Evolutionary conservation across 2,329 filamentous ascomycete genomes (phyloP), one percentile per base, ranked within the genome.

Genomic region (Pyrenophora graminea): DNA sequence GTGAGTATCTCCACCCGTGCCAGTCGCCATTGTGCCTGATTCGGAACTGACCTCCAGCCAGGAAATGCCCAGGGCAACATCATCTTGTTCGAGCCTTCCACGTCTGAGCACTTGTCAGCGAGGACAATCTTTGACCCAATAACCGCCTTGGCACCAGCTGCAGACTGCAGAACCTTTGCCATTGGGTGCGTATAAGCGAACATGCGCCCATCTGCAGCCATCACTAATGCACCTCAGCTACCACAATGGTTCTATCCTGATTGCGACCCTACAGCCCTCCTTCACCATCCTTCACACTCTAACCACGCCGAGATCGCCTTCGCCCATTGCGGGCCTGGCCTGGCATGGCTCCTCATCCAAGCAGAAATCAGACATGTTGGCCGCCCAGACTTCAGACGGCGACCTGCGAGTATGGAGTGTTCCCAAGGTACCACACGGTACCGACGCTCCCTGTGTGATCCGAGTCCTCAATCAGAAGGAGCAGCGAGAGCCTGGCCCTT

Each of bases 311-410:
- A 82, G 90, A 63, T 84, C 85, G 1, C 93, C 94, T 1, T 97
- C 93, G 1, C 89, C 91, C 2, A 91, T 99, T 43, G 86, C 92
- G 3, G 90, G 86, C 7, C 77, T 99, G 17, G 85, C 91, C 51
- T 99, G 94, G 94, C 94, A 99, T 79, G 92, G 93, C 32, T 97
- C 94, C 0, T 97, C 94, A 0, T 89, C 92, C 0, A 90, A 92
- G 61, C 92, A 97, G 73, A 97, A 96, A 75, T 96, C 94, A 1
- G 93, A 97, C 68, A 99, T 99, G 94, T 79, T 99, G 65, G 93
- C 93, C 1, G 90, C 91, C 7, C 93, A 97, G 74, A 94, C 91
- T 3, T 83, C 88, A 44, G 92, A 97, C 68, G 93, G 94, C 17
- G 93, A 99, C 68, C 78, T 99, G 39, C 84, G 92, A 62, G 92